Base-by-base conservation (phyloP, 805 yeast species). In the Dipodascopsis uninucleata region DNA sequence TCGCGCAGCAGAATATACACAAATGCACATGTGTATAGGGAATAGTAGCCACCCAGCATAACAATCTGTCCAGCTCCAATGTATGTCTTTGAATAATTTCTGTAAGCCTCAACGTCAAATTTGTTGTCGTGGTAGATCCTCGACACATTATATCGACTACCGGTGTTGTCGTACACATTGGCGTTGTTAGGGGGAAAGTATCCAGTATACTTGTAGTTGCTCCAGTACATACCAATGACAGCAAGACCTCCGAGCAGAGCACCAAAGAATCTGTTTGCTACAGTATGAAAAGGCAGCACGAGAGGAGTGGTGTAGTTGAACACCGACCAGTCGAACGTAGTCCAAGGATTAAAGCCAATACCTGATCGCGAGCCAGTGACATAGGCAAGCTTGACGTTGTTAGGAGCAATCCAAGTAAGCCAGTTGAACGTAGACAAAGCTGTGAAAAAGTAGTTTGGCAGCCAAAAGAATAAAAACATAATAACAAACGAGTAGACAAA, bases 281-380 rank as follows among this genome's bases (percentile, higher is more conserved):
- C 71, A 70, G 67, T 71, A 72, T 9, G 68, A 52, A 55, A 72
- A 69, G 28, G 71, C 58, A 32, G 57, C 56, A 33, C 56, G 34
- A 52, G 69, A 65, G 23, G 68, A 64, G 31, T 61, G 29, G 36
- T 60, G 51, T 61, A 75, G 72, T 55, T 73, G 70, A 37, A 60
- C 54, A 39, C 70, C 62, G 52, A 74, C 85, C 85, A 82, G 62
- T 81, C 86, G 57, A 81, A 79, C 72, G 66, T 8, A n/a, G 83
- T 76, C 31, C 79, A 60, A 7, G 88, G 88, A 53, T 79, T 62
- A 60, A 79, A 60, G 17, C 85, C 87, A 46, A 81, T 63, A 14
- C 89, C 89, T 14, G 76, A 65, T 9, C 65, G 54, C 6, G 76
- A 69, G 38, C 90, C 90, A 54, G 82, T 81, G n/a, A 82, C 67